phyloP scores from a whole-genome alignment of 257 asterid species.

The Scutellaria baicalensis region DNA sequence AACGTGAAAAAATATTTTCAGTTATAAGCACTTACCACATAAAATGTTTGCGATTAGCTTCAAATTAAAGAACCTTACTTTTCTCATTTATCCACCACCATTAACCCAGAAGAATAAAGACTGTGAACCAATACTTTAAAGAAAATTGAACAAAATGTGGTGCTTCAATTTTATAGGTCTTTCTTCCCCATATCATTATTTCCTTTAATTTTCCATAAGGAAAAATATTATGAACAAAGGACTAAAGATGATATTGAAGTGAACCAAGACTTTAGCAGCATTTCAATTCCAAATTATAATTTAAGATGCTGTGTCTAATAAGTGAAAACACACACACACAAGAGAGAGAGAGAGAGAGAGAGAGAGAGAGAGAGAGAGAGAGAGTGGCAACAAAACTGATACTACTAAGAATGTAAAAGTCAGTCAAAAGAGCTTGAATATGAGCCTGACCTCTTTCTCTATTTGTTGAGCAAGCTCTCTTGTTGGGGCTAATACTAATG shows the following conservation, averaged over 20 bases:
- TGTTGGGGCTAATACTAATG: constrained; percentile 83
- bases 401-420: not conserved
- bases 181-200: not conserved
- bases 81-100: not conserved
- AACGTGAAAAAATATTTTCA: not conserved
- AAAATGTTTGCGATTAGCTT: not conserved
- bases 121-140: not conserved
- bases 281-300: not conserved
- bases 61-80: not conserved
- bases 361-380: too few species aligned
- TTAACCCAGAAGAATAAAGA: not conserved
- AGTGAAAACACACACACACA: too few species aligned
- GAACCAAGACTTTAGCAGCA: not conserved
- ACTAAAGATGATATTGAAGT: not conserved
- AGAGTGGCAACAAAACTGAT: not conserved
- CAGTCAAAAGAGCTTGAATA: constrained; percentile 4
- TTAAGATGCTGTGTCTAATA: not conserved
- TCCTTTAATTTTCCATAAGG: not conserved
- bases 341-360: too few species aligned
- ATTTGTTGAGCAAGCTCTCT: constrained; percentile 95
- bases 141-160: not conserved
- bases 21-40: not conserved
- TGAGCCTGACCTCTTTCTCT: constrained; percentile 65
- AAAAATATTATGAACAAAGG: not conserved
- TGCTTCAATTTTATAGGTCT: not conserved